phyloP scores from a whole-genome alignment of 1,284 basidiomycete genomes.

The Ceratobasidium sp. region DNA sequence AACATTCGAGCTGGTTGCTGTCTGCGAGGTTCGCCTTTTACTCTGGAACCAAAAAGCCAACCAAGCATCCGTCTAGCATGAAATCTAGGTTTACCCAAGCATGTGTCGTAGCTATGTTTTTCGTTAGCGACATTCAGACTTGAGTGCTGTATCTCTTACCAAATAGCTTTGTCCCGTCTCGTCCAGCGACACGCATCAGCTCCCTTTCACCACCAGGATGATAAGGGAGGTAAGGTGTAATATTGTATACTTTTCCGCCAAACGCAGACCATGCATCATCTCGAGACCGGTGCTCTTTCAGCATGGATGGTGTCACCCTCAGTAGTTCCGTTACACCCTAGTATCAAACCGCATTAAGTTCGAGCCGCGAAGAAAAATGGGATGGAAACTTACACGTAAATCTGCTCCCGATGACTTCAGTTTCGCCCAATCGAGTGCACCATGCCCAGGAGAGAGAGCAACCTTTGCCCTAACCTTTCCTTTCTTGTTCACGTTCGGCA shows the following conservation, averaged over 20 bases:
- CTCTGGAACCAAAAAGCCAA: constrained; percentile 86
- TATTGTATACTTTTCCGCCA: constrained; percentile 96
- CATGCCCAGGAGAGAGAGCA: constrained; percentile 89
- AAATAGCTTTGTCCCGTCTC: constrained; percentile 94
- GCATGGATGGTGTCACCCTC: constrained; percentile 83
- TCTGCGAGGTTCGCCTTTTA: neutral
- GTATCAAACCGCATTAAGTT: neutral
- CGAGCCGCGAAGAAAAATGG: neutral
- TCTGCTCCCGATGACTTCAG: constrained; percentile 82
- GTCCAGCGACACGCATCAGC: constrained; percentile 93
- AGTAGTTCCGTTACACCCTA: constrained; percentile 68
- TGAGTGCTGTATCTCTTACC: constrained; percentile 62
- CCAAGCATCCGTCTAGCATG: constrained; percentile 91
- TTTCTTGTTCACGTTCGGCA: constrained; percentile 59
- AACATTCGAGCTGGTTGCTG: neutral
- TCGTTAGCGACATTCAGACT: neutral
- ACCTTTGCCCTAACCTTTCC: constrained; percentile 80
- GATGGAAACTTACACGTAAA: constrained; percentile 64
- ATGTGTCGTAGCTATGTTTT: constrained; percentile 61
- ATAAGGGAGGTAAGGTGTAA: constrained; percentile 90
- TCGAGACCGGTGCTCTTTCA: constrained; percentile 84
- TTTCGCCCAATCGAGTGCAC: constrained; percentile 94
- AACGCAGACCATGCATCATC: constrained; percentile 95
- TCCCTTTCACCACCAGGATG: constrained; percentile 96
- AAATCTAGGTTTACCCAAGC: constrained; percentile 95